Conservation (phyloP, 2,329 filamentous ascomycete genomes). For the Fusarium cyanostomum region DNA sequence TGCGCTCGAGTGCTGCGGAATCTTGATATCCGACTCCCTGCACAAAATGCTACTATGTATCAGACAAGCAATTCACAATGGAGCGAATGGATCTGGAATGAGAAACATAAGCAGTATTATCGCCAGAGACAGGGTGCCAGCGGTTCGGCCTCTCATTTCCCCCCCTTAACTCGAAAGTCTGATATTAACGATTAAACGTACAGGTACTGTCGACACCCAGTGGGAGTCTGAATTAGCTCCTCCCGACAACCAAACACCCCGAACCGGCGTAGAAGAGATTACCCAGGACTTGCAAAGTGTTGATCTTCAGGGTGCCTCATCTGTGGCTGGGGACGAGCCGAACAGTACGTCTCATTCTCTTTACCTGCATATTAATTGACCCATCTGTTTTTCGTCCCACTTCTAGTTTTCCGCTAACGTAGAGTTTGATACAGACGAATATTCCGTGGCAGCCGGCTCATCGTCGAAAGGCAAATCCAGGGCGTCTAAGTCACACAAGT, state of each 20-base stretch:
- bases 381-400: not conserved
- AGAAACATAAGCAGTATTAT: slow-evolving; percentile 41
- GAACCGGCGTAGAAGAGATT: slow-evolving; percentile 39
- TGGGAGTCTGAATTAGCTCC: slow-evolving; percentile 36
- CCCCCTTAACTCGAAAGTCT: not conserved
- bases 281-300: slow-evolving; percentile 34
- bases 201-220: slow-evolving; percentile 41
- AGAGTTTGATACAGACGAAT: slow-evolving; percentile 26
- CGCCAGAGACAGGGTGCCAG: slow-evolving; percentile 41
- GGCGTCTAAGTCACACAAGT: slow-evolving; percentile 24
- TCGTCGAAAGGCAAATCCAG: slow-evolving; percentile 26
- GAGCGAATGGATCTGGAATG: slow-evolving; percentile 44
- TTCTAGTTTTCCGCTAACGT: slow-evolving; percentile 15
- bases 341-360: slow-evolving; percentile 31
- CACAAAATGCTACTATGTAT: slow-evolving; percentile 45
- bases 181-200: slow-evolving; percentile 9
- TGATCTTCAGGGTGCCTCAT: slow-evolving; percentile 31
- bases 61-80: slow-evolving; percentile 34
- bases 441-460: slow-evolving; percentile 26
- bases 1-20: slow-evolving; percentile 9
- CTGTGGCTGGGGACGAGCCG: slow-evolving; percentile 24
- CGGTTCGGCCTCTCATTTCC: slow-evolving; percentile 37
- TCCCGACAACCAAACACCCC: slow-evolving; percentile 35
- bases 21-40: slow-evolving; percentile 16
- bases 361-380: not conserved